Conservation (phyloP, 495 filamentous ascomycete species). For the Aspergillus panamensis region DNA sequence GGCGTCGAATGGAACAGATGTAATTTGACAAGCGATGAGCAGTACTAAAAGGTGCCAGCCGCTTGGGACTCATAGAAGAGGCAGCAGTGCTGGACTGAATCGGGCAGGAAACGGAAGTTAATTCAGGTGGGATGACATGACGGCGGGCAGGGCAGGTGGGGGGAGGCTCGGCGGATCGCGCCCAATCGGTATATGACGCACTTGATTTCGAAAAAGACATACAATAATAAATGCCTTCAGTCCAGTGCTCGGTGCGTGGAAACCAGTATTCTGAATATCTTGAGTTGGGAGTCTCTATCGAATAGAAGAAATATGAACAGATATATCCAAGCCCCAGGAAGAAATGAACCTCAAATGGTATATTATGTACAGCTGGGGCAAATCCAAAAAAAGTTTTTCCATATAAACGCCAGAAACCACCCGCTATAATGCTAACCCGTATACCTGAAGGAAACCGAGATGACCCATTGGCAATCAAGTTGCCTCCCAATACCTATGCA, state of each 20-base stretch:
- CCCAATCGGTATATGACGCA: constrained; percentile 5
- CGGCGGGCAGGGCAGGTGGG: not conserved
- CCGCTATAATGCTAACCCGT: constrained; percentile 36
- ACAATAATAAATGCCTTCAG: too few relatives aligned
- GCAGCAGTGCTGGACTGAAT: not conserved
- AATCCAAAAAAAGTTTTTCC: constrained; percentile 25
- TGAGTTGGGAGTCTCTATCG: constrained; percentile 40
- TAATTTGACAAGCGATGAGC: not conserved
- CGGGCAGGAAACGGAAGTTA: not conserved
- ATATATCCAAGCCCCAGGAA: constrained; percentile 6
- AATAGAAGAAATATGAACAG: constrained; percentile 21
- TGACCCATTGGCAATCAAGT: constrained; percentile 27
- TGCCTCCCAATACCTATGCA: constrained; percentile 32
- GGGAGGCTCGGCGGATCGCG: constrained; percentile 1
- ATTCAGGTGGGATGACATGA: constrained; percentile 8
- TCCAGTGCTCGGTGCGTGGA: too few relatives aligned
- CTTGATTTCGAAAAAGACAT: not conserved
- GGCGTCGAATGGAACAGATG: not conserved
- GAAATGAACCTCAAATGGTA: constrained; percentile 26
- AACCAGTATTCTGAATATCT: not conserved
- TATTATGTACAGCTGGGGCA: constrained; percentile 28
- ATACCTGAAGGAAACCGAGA: constrained; percentile 9
- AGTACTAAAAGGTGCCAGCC: not conserved
- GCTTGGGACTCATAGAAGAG: constrained; percentile 3
- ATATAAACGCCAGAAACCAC: constrained; percentile 28